These are phyloP conservation scores for Aureobasidium pullulans DNA, from an alignment of 2,329 filamentous ascomycete genomes.

Conservation along the genomic window DNA sequence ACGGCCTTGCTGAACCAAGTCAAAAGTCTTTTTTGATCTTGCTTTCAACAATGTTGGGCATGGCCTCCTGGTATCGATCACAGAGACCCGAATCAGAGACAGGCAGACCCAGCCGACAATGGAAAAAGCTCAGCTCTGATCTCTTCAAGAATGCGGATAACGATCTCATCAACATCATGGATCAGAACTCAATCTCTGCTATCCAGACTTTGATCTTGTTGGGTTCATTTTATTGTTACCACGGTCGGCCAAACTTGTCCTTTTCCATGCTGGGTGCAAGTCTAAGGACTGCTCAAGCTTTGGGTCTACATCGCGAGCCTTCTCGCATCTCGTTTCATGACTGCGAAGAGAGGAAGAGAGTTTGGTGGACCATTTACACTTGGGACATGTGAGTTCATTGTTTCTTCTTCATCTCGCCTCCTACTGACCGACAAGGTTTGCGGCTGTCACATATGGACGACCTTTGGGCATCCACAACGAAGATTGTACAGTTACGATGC, in stretches of 20 bases:
- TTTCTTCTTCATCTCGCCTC: not conserved
- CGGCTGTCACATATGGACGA: slow-evolving; percentile 35
- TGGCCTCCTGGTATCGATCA: slow-evolving; percentile 32
- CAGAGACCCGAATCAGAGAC: slow-evolving; percentile 19
- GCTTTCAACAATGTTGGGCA: slow-evolving; percentile 31
- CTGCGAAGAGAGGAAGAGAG: slow-evolving; percentile 32
- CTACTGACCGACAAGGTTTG: slow-evolving; percentile 23
- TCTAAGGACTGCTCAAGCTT: slow-evolving; percentile 30
- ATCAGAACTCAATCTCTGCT: slow-evolving; percentile 31
- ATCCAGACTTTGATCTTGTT: slow-evolving; percentile 35
- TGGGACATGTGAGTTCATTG: slow-evolving; percentile 28
- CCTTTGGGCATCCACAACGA: slow-evolving; percentile 37
- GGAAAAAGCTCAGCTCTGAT: slow-evolving; percentile 17
- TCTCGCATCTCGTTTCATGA: slow-evolving; percentile 19
- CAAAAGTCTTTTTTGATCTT: slow-evolving; percentile 33
- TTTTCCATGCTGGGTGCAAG: slow-evolving; percentile 33
- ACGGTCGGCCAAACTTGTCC: slow-evolving; percentile 35
- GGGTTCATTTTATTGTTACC: slow-evolving; percentile 36
- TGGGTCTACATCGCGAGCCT: slow-evolving; percentile 28
- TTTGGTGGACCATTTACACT: slow-evolving; percentile 38
- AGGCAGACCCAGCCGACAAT: slow-evolving; percentile 17
- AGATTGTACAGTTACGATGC: slow-evolving; percentile 32
- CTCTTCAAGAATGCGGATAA: slow-evolving; percentile 27
- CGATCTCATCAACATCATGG: slow-evolving; percentile 35
- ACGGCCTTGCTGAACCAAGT: slow-evolving; percentile 28